Base-by-base conservation (phyloP, 176 grass and related monocot species). In the Cymbopogon citratus region DNA sequence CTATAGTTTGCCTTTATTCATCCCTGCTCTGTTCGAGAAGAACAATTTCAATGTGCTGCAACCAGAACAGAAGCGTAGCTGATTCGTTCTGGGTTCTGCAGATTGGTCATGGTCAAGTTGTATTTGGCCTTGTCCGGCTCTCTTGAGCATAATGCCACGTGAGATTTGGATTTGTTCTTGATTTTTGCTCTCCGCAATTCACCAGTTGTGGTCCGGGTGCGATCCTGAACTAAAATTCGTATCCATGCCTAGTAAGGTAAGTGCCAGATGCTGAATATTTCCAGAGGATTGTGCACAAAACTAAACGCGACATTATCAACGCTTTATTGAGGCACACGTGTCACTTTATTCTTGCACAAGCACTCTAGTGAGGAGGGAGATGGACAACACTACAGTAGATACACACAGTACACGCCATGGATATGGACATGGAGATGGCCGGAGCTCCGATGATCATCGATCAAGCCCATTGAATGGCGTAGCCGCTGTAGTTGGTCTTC, bases 401-500 rank as follows among this genome's bases (percentile, higher is more conserved):
- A 51, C 16, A 7, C 1, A 49, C 12, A 21, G 49, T 54, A 54
- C 0, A 54, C 18, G 49, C 0, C 49, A 54, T 54, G 18, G 49
- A 54, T n/a, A n/a, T n/a, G n/a, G n/a, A n/a, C n/a, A n/a, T 21
- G 49, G 16, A 51, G 48, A 19, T 19, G 16, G n/a, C n/a, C n/a
- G n/a, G 48, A 51, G 16, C 48, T 51, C 16, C 2, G 13, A 15
- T 14, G 11, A 0, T 3, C 46, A 51, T 54, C 49, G 49, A 19
- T 54, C 49, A 54, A 7, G 18, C 49, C 49, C 57, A 83, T 0
- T 38, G 2, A 2, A 25, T 83, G 59, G 57, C 81, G 21, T 65
- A 74, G 31, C 71, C 5, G n/a, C 40, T 75, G 71, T 75, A 83
- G 28, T 83, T 83, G 60, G 1, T 75, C 29, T 0, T 12, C 71